Evolutionary conservation across 2,329 filamentous ascomycete species (phyloP).

Genomic region (Colletotrichum sp.): DNA sequence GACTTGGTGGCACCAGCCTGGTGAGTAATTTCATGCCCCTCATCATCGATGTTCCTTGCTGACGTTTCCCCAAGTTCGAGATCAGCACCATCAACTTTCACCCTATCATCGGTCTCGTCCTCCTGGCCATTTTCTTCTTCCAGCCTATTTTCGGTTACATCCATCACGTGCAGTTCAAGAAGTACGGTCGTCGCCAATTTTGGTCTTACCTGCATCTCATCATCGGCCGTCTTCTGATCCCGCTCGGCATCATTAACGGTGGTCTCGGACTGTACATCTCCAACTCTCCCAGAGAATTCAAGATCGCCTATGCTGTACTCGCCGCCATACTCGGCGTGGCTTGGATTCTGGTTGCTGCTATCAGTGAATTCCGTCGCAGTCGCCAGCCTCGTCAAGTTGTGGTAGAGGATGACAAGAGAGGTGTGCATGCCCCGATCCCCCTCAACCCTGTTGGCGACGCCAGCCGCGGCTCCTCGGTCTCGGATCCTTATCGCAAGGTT

Average conservation of each 20-base stretch:
- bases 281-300: conserved; percentile 26
- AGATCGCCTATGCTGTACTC: conserved; percentile 42
- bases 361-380: conserved; percentile 33
- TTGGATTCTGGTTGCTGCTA: conserved; percentile 39
- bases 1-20: conserved; percentile 30
- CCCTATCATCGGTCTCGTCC: conserved; percentile 50
- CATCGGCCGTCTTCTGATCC: conserved; percentile 43
- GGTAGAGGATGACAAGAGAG: conserved; percentile 17
- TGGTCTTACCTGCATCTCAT: conserved; percentile 49
- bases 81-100: conserved; percentile 41
- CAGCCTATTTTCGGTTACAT: conserved; percentile 47
- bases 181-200: conserved; percentile 38
- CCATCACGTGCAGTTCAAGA: conserved; percentile 47
- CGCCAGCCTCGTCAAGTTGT: conserved; percentile 5
- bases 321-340: conserved; percentile 40
- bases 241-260: conserved; percentile 50
- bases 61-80: conserved; percentile 28
- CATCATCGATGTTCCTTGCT: not conserved
- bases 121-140: conserved; percentile 41
- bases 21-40: conserved; percentile 28
- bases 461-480: not conserved
- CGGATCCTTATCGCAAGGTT: conserved; percentile 1
- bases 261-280: conserved; percentile 47
- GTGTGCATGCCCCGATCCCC: not conserved
- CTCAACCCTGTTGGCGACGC: not conserved